Base-by-base conservation (phyloP, 179 eudicot species). In the Heliamphora pulchella region DNA sequence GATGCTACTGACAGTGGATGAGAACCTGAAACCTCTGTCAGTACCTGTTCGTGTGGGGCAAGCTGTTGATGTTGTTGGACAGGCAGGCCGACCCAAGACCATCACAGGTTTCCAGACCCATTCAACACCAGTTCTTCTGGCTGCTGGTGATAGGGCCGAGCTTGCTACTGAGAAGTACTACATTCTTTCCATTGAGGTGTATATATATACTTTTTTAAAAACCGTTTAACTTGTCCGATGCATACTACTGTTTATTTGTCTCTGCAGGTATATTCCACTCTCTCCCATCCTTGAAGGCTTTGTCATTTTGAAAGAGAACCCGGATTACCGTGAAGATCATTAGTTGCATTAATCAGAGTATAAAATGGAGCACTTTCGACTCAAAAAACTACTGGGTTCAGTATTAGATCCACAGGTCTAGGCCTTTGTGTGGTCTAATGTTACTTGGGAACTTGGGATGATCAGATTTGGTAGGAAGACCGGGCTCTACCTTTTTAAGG, bases 31-130 rank as follows among this genome's bases (percentile, higher is more conserved):
- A 85, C 94, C 97, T 74, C 86, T 94, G 10, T 84, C 97, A 3
- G 98, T 95, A 17, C 96, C 98, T 75, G 98, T 95, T 61, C 91
- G 98, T 20, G 98, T 95, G 50, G 98, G 98, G 46, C 97, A 95
- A 84, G 98, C 98, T 8, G 98, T 95, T 76, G 98, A 95, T 86
- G 98, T 95, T 76, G 98, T 95, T 4, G 98, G 98, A 59, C 98
- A 95, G 84, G 98, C 98, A 8, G 98, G 98, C 74, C 88, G 98
- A 41, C 98, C 98, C 31, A 95, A 95, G 88, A 93, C 98, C 65
- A 93, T 95, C 17, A 95, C 98, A 1, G 98, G 98, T 43, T 95
- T 95, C 88, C 98, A 93, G 85, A 93, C 98, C 71, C 98, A 93
- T 85, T 87, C 96, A 41, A 95, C 98, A 71, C 97, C 98, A 0